A percentile compares a stretch with the other conserved stretches of the same genome.
Conservation (phyloP, 768 basidiomycete species). For the Floccularia luteovirens region DNA sequence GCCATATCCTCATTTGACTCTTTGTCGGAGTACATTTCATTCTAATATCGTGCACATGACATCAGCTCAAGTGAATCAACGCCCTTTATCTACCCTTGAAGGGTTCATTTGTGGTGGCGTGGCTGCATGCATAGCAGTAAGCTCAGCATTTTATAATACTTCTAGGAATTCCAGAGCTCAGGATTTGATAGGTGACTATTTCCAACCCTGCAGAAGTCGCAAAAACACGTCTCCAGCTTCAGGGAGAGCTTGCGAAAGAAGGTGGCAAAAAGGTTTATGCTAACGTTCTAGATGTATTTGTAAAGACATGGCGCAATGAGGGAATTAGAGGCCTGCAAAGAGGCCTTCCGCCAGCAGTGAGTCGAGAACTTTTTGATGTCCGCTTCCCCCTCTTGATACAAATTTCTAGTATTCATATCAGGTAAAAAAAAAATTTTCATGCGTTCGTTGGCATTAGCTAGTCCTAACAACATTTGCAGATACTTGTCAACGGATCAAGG, state of each 20-base stretch:
- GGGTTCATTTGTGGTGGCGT: conserved; percentile 86
- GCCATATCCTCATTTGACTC: too few relatives aligned
- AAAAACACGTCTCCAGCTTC: conserved; percentile 93
- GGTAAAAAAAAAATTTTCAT: conserved; percentile 34
- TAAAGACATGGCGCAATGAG: conserved; percentile 85
- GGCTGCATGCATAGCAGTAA: conserved; percentile 86
- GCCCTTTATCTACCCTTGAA: conserved; percentile 61
- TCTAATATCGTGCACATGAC: too few relatives aligned
- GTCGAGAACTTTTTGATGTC: conserved; percentile 13
- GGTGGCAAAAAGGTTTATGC: conserved; percentile 77
- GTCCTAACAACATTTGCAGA: conserved; percentile 34
- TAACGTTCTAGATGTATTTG: conserved; percentile 77
- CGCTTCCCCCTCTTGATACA: background rate
- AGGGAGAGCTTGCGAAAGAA: conserved; percentile 85
- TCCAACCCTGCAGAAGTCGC: conserved; percentile 80
- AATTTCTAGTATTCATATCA: conserved; percentile 77
- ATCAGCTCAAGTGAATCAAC: too few relatives aligned
- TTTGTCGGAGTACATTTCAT: too few relatives aligned
- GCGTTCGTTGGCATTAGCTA: background rate
- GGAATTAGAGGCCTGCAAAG: conserved; percentile 89
- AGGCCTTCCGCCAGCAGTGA: conserved; percentile 84
- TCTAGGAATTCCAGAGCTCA: conserved; percentile 3
- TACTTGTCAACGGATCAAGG: conserved; percentile 86
- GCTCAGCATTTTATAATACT: conserved; percentile 16
- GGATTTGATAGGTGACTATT: conserved; percentile 54